A percentile compares a stretch with the other conserved stretches of the same genome.
These are phyloP conservation scores for Tetracentron sinense DNA, from an alignment of 164 flowering plant species.

Conservation along the genomic window DNA sequence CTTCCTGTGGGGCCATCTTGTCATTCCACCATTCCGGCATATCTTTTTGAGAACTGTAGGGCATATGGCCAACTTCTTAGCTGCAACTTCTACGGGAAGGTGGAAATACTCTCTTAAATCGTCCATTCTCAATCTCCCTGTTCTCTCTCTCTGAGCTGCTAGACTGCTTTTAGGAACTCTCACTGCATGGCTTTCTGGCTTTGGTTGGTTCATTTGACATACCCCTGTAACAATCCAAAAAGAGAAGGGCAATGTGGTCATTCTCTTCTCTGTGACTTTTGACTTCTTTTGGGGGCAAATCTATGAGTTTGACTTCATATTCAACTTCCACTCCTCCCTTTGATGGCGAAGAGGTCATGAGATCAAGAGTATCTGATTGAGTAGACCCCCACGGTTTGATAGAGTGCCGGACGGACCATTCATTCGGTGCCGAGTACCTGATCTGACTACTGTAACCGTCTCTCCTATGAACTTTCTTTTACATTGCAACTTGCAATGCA, in stretches of 20 bases:
- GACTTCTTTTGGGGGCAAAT: neutral
- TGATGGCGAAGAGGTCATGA: too few species aligned
- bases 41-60: slow-evolving; percentile 54
- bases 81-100: slow-evolving; percentile 46
- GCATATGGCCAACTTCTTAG: slow-evolving; percentile 33
- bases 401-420: too few species aligned
- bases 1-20: slow-evolving; percentile 67
- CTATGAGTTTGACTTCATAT: neutral
- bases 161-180: slow-evolving; percentile 12
- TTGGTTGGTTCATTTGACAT: neutral
- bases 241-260: too few species aligned
- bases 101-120: slow-evolving; percentile 41
- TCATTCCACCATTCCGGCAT: slow-evolving; percentile 32
- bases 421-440: too few species aligned
- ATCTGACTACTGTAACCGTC: too few species aligned
- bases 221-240: neutral
- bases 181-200: neutral
- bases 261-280: too few species aligned
- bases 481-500: too few species aligned
- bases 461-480: too few species aligned
- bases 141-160: slow-evolving; percentile 46
- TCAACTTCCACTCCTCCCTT: too few species aligned
- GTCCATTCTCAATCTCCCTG: slow-evolving; percentile 33
- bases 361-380: too few species aligned
- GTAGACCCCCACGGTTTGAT: too few species aligned